A percentile compares a stretch with the other conserved stretches of the same genome.
phyloP scores from a whole-genome alignment of 1,284 basidiomycete species.

The Inonotus hispidus region DNA sequence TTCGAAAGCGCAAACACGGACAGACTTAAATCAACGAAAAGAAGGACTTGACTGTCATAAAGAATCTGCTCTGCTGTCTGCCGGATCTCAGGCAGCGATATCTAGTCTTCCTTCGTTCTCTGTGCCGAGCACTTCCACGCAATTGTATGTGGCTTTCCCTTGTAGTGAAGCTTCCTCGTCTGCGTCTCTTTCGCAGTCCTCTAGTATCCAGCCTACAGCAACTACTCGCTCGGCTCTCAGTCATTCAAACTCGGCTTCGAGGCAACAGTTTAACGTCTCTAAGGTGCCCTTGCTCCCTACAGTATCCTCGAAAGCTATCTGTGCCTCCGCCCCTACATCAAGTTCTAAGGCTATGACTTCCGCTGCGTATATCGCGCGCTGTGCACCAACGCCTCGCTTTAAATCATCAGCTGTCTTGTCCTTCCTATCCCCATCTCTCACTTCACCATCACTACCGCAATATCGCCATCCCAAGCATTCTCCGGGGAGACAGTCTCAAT shows the following conservation, averaged over 20 bases:
- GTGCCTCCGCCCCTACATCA: background rate
- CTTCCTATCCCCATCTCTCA: background rate
- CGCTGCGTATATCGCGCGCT: constrained; percentile 9
- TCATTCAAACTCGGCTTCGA: background rate
- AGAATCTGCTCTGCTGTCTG: background rate
- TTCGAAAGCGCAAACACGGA: background rate
- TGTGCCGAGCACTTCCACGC: constrained; percentile 13
- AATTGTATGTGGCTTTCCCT: constrained; percentile 4
- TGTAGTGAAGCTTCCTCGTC: background rate
- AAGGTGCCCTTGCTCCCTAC: background rate
- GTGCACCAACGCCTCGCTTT: constrained; percentile 2
- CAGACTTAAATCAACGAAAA: background rate
- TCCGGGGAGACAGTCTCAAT: background rate
- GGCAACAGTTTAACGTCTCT: background rate
- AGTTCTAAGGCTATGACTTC: background rate
- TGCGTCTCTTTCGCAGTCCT: background rate
- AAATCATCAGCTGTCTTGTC: constrained; percentile 3
- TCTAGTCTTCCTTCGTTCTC: constrained; percentile 9
- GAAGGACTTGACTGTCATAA: background rate
- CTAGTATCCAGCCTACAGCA: background rate
- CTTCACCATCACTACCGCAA: background rate
- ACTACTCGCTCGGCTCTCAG: background rate
- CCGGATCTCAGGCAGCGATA: background rate
- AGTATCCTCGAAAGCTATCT: background rate
- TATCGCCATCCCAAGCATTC: background rate